Percentiles rank a stretch among this genome's conserved stretches.
phyloP scores from a whole-genome alignment of 2,329 filamentous ascomycete genomes.

The Cladosporium sp. region DNA sequence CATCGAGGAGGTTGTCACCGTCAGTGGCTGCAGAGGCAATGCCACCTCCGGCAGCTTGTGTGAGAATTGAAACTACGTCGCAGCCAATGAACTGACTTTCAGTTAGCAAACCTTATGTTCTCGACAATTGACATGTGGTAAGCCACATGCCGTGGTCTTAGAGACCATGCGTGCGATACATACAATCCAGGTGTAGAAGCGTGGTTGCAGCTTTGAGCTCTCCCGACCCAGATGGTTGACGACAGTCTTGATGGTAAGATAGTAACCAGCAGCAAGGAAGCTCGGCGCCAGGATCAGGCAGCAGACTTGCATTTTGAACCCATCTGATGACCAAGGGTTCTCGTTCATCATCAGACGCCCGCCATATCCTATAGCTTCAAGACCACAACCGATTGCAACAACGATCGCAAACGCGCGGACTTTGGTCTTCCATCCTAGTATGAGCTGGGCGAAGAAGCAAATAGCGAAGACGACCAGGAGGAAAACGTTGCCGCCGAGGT shows the following conservation, averaged over 20 bases:
- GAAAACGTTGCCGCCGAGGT: conserved; percentile 36
- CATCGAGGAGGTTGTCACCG: conserved; percentile 30
- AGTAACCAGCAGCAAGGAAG: conserved; percentile 45
- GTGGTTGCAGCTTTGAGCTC: conserved; percentile 39
- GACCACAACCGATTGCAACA: conserved; percentile 37
- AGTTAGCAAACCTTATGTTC: conserved; percentile 33
- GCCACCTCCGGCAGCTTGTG: conserved; percentile 43
- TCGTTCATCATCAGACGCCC: conserved; percentile 51
- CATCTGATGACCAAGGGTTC: conserved; percentile 46
- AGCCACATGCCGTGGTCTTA: not conserved
- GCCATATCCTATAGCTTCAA: conserved; percentile 52
- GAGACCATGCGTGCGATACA: not conserved
- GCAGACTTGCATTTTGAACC: conserved; percentile 50
- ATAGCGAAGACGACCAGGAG: conserved; percentile 36
- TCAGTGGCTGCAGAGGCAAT: conserved; percentile 34
- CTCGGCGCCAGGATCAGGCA: conserved; percentile 52
- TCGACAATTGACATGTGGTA: not conserved
- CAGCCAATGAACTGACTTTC: conserved; percentile 41
- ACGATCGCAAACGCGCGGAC: conserved; percentile 39
- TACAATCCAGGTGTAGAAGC: conserved; percentile 43
- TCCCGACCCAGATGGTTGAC: conserved; percentile 41
- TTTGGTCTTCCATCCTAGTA: conserved; percentile 32
- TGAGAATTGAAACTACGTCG: conserved; percentile 43
- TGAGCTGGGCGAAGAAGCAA: conserved; percentile 32
- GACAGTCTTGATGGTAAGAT: conserved; percentile 45